phyloP scores from a whole-genome alignment of 1,284 basidiomycete species.

The Leccinum laetum region DNA sequence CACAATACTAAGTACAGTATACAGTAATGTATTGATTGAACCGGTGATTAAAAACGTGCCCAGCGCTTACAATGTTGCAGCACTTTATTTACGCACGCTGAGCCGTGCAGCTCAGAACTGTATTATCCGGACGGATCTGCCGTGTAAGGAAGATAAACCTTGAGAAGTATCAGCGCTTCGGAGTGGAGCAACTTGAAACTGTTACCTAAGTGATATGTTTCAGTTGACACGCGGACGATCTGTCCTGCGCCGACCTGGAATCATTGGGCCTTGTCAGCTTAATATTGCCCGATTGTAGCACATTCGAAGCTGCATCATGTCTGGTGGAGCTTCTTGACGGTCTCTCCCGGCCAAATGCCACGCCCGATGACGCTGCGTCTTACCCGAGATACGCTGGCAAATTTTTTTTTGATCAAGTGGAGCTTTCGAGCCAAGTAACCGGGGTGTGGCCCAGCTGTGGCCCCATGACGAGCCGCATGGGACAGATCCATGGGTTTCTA shows the following conservation, averaged over 20 bases:
- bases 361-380: background rate
- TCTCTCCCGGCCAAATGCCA: background rate
- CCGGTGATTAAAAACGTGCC: conserved; percentile 1
- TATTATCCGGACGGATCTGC: background rate
- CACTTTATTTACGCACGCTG: background rate
- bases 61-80: background rate
- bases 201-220: conserved; percentile 15
- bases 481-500: background rate
- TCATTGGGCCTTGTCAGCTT: background rate
- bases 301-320: background rate
- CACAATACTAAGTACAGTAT: background rate
- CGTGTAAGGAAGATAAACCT: background rate
- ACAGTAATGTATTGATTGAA: too few relatives aligned
- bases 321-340: background rate
- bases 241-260: background rate
- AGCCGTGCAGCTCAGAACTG: background rate
- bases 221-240: conserved; percentile 9
- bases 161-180: conserved; percentile 5
- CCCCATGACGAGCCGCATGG: background rate
- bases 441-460: background rate
- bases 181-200: conserved; percentile 23
- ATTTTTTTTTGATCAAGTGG: conserved; percentile 10
- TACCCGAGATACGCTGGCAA: background rate
- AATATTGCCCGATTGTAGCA: background rate
- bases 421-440: conserved; percentile 5